These are phyloP conservation scores for Verticillium alfalfae DNA, from an alignment of 2,329 filamentous ascomycete genomes.

Conservation along the genomic window DNA sequence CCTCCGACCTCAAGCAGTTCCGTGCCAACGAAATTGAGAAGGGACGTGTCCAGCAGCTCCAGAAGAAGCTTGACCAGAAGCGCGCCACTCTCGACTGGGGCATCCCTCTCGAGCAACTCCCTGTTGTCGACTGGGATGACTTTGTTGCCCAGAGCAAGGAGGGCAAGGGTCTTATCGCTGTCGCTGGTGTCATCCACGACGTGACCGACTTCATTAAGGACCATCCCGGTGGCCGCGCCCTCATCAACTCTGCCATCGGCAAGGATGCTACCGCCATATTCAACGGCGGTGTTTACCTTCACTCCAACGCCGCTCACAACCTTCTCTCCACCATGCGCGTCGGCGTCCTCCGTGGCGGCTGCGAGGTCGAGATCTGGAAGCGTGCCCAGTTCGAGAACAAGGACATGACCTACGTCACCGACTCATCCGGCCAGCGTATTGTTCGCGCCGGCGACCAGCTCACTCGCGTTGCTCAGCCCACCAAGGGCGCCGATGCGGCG, in stretches of 20 bases:
- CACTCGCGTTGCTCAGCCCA: slow-evolving; percentile 75
- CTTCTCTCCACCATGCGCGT: slow-evolving; percentile 82
- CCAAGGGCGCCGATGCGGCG: slow-evolving; percentile 79
- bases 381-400: slow-evolving; percentile 79
- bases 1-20: slow-evolving; percentile 87
- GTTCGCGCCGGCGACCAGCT: slow-evolving; percentile 81
- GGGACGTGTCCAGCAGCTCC: slow-evolving; percentile 79
- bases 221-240: slow-evolving; percentile 83
- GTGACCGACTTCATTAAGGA: slow-evolving; percentile 80
- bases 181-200: slow-evolving; percentile 84
- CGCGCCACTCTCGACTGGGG: slow-evolving; percentile 81
- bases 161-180: slow-evolving; percentile 68
- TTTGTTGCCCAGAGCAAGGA: slow-evolving; percentile 74
- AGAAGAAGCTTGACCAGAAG: slow-evolving; percentile 92
- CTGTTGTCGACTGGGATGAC: slow-evolving; percentile 82
- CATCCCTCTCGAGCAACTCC: slow-evolving; percentile 76
- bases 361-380: slow-evolving; percentile 93
- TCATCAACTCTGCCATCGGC: slow-evolving; percentile 76
- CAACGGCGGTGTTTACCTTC: slow-evolving; percentile 85
- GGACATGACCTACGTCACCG: slow-evolving; percentile 73
- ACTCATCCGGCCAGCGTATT: slow-evolving; percentile 75
- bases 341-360: slow-evolving; percentile 79
- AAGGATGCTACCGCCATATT: slow-evolving; percentile 89
- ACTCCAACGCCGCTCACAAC: slow-evolving; percentile 88
- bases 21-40: slow-evolving; percentile 89